These are phyloP conservation scores for Centaurea solstitialis DNA, from an alignment of 129 eudicot genomes.

Conservation along the genomic window DNA sequence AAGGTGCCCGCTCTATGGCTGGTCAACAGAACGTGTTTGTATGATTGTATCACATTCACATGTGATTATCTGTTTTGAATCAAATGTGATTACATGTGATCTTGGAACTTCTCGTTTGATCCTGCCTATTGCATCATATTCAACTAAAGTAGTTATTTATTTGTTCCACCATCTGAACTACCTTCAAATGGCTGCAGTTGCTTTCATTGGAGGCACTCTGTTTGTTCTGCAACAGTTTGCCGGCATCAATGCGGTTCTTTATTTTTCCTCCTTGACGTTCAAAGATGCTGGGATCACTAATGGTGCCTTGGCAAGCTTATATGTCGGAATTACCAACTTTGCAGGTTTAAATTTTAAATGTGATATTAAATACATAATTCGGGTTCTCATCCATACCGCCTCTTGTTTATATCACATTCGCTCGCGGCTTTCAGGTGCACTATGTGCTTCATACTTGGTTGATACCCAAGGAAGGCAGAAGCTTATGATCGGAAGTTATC, in stretches of 20 bases:
- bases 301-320: constrained; percentile 82
- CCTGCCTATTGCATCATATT: not conserved
- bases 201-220: constrained; percentile 75
- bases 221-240: constrained; percentile 86
- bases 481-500: constrained; percentile 81
- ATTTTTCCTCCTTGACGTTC: constrained; percentile 84
- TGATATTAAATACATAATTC: not conserved
- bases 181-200: constrained; percentile 56
- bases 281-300: constrained; percentile 80
- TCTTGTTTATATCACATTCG: constrained; percentile 6
- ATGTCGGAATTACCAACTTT: constrained; percentile 77
- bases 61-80: no score
- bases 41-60: no score
- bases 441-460: constrained; percentile 74
- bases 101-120: no score
- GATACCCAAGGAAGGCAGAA: constrained; percentile 75
- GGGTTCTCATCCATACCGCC: not conserved
- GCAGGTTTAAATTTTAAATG: constrained; percentile 64
- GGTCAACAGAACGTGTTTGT: no score
- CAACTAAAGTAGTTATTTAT: not conserved
- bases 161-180: not conserved
- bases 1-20: no score
- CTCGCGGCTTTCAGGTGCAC: constrained; percentile 57
- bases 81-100: no score
- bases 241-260: constrained; percentile 90